Conservation (phyloP, 441 rosid genomes). For the Adansonia gregorii region DNA sequence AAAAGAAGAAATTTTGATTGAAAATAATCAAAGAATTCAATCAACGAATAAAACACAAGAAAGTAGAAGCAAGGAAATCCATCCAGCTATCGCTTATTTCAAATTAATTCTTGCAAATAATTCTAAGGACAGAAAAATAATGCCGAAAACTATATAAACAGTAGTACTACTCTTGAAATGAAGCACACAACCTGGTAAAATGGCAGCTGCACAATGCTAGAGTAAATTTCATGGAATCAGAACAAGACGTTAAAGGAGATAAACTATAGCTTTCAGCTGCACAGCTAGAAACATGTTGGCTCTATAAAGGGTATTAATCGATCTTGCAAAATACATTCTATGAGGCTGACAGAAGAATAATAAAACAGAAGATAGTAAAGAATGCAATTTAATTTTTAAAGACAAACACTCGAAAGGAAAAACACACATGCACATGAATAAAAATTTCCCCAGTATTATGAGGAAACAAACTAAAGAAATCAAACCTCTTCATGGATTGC, state of each 20-base stretch:
- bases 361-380: slow-evolving; percentile 11
- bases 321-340: neutral
- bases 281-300: neutral
- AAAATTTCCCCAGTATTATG: slow-evolving; percentile 18
- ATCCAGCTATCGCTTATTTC: neutral
- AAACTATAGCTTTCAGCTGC: slow-evolving; percentile 16
- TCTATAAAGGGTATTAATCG: slow-evolving; percentile 14
- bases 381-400: slow-evolving; percentile 1
- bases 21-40: slow-evolving; percentile 8
- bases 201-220: neutral
- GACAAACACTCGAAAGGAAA: slow-evolving; percentile 8
- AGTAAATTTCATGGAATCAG: slow-evolving; percentile 15
- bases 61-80: slow-evolving; percentile 11
- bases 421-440: neutral
- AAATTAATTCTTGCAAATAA: slow-evolving; percentile 8
- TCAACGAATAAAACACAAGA: slow-evolving; percentile 13
- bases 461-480: slow-evolving; percentile 24
- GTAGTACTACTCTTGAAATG: slow-evolving; percentile 16
- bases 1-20: neutral
- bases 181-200: slow-evolving; percentile 14
- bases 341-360: slow-evolving; percentile 14
- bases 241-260: neutral
- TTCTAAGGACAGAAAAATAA: neutral
- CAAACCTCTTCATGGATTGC: slow-evolving; percentile 17
- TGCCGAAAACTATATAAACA: slow-evolving; percentile 16